Evolutionary conservation across 108 stramenopile species (phyloP).

Genomic region (Cylindrotheca closterium): DNA sequence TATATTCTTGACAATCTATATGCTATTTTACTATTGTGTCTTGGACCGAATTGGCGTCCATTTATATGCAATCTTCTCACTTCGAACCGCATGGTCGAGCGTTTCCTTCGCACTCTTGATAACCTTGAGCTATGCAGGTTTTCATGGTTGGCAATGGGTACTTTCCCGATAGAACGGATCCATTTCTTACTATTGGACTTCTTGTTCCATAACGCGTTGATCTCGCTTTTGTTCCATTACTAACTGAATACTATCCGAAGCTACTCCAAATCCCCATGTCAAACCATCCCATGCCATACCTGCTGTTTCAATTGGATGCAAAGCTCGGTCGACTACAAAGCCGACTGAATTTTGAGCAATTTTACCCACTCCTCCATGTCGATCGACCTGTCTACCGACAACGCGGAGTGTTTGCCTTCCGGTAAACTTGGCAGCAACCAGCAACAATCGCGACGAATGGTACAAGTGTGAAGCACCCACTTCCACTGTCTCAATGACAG

Average conservation of each 20-base stretch:
- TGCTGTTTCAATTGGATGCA: constrained; percentile 76
- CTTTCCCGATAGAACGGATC: neutral
- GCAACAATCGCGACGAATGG: constrained; percentile 54
- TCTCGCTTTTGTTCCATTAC: constrained; percentile 15
- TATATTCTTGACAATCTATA: constrained; percentile 42
- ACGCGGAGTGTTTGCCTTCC: constrained; percentile 59
- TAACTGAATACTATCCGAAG: constrained; percentile 22
- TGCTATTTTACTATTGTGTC: constrained; percentile 55
- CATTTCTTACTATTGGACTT: constrained; percentile 4
- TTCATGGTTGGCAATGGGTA: constrained; percentile 5
- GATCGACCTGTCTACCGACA: constrained; percentile 59
- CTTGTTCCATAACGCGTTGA: constrained; percentile 9
- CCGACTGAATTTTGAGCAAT: constrained; percentile 54
- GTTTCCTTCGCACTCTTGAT: constrained; percentile 33
- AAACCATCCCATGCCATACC: constrained; percentile 63
- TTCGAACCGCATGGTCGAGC: constrained; percentile 32
- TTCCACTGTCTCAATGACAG: constrained; percentile 55
- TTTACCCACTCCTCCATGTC: constrained; percentile 68
- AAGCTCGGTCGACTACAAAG: constrained; percentile 52
- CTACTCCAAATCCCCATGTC: constrained; percentile 50
- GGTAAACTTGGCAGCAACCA: constrained; percentile 51
- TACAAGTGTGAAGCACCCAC: constrained; percentile 59
- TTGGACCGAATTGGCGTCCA: constrained; percentile 82
- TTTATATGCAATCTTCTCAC: constrained; percentile 73
- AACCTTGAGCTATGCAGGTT: constrained; percentile 9